phyloP scores from a whole-genome alignment of 1,139 yeast species.

The Chernovozyma aurita region DNA sequence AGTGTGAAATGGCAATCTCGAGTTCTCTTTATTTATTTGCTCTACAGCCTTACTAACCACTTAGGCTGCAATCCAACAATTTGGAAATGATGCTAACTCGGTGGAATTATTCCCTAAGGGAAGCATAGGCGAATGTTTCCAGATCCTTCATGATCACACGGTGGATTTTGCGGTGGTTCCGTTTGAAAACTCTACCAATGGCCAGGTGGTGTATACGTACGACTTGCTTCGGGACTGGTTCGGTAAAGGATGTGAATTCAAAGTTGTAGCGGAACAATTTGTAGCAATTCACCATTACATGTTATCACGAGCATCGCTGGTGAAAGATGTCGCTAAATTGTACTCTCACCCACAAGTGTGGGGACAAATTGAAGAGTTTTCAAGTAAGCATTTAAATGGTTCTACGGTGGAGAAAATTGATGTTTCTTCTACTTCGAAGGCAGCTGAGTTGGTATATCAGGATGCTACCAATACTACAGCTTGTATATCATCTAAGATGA shows the following conservation, averaged over 20 bases:
- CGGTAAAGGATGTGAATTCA: conserved; percentile 21
- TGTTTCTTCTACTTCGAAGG: conserved; percentile 75
- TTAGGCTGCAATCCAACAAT: conserved; percentile 76
- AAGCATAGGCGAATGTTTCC: conserved; percentile 64
- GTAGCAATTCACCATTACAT: conserved; percentile 81
- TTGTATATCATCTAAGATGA: conserved; percentile 50
- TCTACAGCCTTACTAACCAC: neutral
- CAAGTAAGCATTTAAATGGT: conserved; percentile 31
- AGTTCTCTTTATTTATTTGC: too few relatives aligned
- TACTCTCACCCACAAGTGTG: conserved; percentile 97
- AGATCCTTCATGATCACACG: conserved; percentile 36
- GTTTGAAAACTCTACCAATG: conserved; percentile 90
- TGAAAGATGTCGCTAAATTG: conserved; percentile 47
- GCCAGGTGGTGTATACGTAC: conserved; percentile 82
- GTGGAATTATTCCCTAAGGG: conserved; percentile 41
- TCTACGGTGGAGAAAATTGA: conserved; percentile 49
- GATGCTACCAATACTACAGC: conserved; percentile 36
- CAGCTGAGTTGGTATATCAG: conserved; percentile 60
- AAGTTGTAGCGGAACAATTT: conserved; percentile 70
- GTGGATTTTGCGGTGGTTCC: conserved; percentile 84
- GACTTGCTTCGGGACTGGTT: conserved; percentile 74
- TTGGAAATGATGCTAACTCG: conserved; percentile 35
- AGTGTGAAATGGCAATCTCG: too few relatives aligned
- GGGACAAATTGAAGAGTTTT: conserved; percentile 76
- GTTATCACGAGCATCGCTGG: conserved; percentile 44